phyloP scores from a whole-genome alignment of 1,139 yeast genomes.

The Pichia sp. region DNA sequence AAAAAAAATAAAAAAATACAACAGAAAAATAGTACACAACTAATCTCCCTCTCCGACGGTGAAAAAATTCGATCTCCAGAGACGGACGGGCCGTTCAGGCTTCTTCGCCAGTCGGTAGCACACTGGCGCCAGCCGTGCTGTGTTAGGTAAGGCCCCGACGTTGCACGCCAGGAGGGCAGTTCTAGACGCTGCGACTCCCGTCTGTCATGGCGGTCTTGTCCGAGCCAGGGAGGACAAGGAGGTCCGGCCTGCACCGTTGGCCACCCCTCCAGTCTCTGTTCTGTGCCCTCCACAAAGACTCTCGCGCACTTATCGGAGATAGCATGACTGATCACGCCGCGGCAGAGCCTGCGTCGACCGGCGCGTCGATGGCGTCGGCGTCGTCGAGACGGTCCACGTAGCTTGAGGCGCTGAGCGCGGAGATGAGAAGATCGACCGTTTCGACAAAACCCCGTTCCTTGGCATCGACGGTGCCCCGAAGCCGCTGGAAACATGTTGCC shows the following conservation, averaged over 20 bases:
- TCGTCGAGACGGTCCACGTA: conserved; percentile 2
- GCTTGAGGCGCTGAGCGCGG: conserved; percentile 6
- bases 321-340: neutral
- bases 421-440: conserved; percentile 26
- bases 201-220: too few relatives aligned
- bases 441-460: conserved; percentile 40
- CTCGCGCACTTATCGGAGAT: neutral
- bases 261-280: neutral
- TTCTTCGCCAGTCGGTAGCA: neutral
- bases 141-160: neutral
- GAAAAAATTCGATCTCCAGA: neutral
- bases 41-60: neutral
- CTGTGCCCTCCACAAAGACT: too few relatives aligned
- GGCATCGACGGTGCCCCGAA: conserved; percentile 40
- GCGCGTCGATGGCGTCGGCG: neutral
- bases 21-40: neutral
- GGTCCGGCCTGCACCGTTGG: too few relatives aligned
- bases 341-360: neutral
- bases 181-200: too few relatives aligned
- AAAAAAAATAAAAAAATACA: too few relatives aligned
- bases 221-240: too few relatives aligned
- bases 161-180: neutral
- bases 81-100: too few relatives aligned
- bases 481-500: conserved; percentile 42
- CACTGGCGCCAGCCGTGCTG: neutral